Conservation (phyloP, 495 filamentous ascomycete genomes). For the Podospora comata region DNA sequence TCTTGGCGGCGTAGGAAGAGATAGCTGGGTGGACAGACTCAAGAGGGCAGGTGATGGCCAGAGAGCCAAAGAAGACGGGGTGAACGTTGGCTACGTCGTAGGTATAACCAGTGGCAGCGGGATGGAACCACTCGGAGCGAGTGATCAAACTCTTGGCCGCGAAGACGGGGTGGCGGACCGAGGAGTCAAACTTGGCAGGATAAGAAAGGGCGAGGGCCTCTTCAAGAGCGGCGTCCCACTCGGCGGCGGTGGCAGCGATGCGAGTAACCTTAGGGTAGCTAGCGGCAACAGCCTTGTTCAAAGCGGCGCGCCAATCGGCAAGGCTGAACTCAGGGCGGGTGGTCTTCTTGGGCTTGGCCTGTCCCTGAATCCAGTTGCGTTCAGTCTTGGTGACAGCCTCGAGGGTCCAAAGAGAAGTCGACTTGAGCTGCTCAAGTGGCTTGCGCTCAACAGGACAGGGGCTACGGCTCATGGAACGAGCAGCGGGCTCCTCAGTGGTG, state of each 20-base stretch:
- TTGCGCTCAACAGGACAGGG: slow-evolving; percentile 14
- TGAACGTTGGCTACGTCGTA: slow-evolving; percentile 33
- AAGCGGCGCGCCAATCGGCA: slow-evolving; percentile 37
- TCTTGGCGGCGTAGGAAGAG: slow-evolving; percentile 22
- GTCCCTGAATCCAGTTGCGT: slow-evolving; percentile 7
- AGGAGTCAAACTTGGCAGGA: slow-evolving; percentile 28
- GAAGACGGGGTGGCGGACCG: slow-evolving; percentile 42
- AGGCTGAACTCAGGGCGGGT: slow-evolving; percentile 21
- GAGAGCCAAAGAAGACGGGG: slow-evolving; percentile 40
- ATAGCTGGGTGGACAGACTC: slow-evolving; percentile 37
- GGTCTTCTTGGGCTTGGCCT: slow-evolving; percentile 9
- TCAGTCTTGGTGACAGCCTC: background rate
- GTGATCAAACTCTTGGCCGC: slow-evolving; percentile 32
- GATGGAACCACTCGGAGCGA: slow-evolving; percentile 35
- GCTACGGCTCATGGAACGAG: slow-evolving; percentile 23
- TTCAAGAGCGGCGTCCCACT: slow-evolving; percentile 38
- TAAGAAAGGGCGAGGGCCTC: slow-evolving; percentile 30
- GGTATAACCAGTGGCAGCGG: slow-evolving; percentile 36
- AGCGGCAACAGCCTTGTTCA: slow-evolving; percentile 32
- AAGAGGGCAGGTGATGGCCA: slow-evolving; percentile 28
- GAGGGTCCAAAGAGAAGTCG: slow-evolving; percentile 30
- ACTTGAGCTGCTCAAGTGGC: slow-evolving; percentile 28
- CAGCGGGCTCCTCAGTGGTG: slow-evolving; percentile 32
- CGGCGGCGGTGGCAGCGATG: slow-evolving; percentile 26
- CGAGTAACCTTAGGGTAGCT: slow-evolving; percentile 28